phyloP scores from a whole-genome alignment of 2,329 filamentous ascomycete species.

The Ramularia endophylla region DNA sequence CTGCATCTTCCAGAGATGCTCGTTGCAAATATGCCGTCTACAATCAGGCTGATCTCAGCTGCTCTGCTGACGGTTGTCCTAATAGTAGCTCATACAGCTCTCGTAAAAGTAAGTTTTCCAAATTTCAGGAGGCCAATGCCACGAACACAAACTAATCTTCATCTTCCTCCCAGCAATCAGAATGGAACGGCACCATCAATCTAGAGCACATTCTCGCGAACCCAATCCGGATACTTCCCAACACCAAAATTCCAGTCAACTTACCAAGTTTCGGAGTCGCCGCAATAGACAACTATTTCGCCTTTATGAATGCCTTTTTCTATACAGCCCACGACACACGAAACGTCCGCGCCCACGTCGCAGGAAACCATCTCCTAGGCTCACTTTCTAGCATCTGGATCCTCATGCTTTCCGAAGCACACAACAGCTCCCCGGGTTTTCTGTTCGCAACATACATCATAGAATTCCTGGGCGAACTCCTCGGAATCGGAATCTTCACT shows the following conservation, averaged over 20 bases:
- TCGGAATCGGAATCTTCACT: conserved; percentile 19
- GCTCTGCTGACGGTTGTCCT: too few species aligned
- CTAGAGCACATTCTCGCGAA: conserved; percentile 12
- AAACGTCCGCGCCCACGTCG: conserved; percentile 17
- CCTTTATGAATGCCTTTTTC: conserved; percentile 21
- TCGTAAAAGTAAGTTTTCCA: too few species aligned
- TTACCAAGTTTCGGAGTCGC: conserved; percentile 15
- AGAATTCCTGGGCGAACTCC: conserved; percentile 18
- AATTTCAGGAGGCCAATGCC: too few species aligned
- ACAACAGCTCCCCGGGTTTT: conserved; percentile 9
- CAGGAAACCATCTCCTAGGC: conserved; percentile 18
- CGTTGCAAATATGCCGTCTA: too few species aligned
- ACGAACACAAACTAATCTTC: too few species aligned
- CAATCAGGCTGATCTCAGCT: too few species aligned
- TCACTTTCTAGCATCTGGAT: conserved; percentile 18
- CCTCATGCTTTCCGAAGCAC: conserved; percentile 18
- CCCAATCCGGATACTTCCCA: conserved; percentile 13
- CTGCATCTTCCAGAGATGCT: too few species aligned
- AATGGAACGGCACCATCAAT: conserved; percentile 17
- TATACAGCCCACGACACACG: conserved; percentile 13
- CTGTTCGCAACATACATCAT: conserved; percentile 13
- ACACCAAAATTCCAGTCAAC: conserved; percentile 17
- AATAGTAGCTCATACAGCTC: too few species aligned
- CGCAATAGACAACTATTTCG: conserved; percentile 18
- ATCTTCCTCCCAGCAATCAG: conserved; percentile 8